These are phyloP conservation scores for Clausena lansium DNA, from an alignment of 345 rosid species.

Conservation along the genomic window DNA sequence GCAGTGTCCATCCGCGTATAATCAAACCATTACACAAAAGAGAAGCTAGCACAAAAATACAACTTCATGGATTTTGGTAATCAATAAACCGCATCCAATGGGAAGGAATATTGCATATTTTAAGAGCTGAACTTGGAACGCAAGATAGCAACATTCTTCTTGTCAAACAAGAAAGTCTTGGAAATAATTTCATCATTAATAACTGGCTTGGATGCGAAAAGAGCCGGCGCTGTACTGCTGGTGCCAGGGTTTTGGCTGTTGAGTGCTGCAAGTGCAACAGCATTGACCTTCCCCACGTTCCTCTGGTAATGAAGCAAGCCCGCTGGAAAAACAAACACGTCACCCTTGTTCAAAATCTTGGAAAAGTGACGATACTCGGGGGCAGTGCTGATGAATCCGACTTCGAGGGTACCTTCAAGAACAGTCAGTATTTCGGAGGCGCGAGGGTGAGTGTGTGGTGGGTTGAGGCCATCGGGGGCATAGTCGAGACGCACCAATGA, in stretches of 20 bases:
- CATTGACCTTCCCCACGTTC: neutral
- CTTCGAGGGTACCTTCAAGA: conserved; percentile 3
- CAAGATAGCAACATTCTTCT: neutral
- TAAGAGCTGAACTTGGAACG: neutral
- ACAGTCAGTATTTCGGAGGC: neutral
- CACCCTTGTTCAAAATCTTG: neutral
- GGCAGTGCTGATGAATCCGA: neutral
- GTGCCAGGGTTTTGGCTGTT: conserved; percentile 11
- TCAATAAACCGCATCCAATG: neutral
- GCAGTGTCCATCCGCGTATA: too few species aligned
- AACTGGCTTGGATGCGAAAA: neutral
- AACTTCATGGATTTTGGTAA: too few species aligned
- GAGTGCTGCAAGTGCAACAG: conserved; percentile 1
- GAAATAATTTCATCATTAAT: neutral
- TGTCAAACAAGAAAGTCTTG: neutral
- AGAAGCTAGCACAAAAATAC: too few species aligned
- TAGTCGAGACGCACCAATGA: neutral
- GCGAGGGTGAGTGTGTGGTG: conserved; percentile 12
- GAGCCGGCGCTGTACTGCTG: neutral
- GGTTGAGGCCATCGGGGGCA: neutral
- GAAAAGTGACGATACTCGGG: neutral
- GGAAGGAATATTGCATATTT: neutral
- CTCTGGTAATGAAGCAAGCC: neutral
- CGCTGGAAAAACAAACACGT: neutral
- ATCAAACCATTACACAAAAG: too few species aligned